Evolutionary conservation across 169 alveolate species (phyloP).

Genomic region (Eimeria maxima): DNA sequence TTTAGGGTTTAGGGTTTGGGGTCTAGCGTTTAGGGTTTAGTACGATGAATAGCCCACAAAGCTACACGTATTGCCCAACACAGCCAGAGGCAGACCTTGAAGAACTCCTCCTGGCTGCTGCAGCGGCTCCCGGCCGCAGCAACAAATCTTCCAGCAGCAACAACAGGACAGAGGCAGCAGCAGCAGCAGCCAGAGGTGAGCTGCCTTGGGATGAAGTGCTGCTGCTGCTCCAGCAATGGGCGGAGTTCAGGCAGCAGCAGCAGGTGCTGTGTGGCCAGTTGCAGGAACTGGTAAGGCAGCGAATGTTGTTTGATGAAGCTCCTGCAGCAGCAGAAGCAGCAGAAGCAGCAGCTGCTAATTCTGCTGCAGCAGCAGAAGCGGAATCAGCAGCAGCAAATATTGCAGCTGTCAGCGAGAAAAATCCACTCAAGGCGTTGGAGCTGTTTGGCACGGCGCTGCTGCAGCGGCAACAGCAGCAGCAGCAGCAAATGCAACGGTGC

Average conservation of each 20-base stretch:
- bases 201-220: conserved; percentile 6
- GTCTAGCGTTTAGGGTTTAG: conserved; percentile 6
- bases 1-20: conserved; percentile 10
- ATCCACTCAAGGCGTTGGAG: conserved; percentile 6
- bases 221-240: conserved; percentile 38
- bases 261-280: conserved; percentile 17
- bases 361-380: not conserved
- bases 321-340: conserved; percentile 4
- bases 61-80: not conserved
- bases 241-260: not conserved
- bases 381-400: not conserved
- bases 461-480: conserved; percentile 2
- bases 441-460: conserved; percentile 1
- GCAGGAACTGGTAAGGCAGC: conserved; percentile 21
- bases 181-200: conserved; percentile 22
- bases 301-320: not conserved
- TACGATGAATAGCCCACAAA: not conserved
- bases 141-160: not conserved
- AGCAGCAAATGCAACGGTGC: not conserved
- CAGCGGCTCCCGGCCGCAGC: not conserved
- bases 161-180: conserved; percentile 34
- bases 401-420: not conserved
- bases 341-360: not conserved
- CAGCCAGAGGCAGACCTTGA: not conserved
- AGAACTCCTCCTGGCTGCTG: conserved; percentile 39